Base-by-base conservation (phyloP, 768 basidiomycete species). In the Leccinum barrowsii region DNA sequence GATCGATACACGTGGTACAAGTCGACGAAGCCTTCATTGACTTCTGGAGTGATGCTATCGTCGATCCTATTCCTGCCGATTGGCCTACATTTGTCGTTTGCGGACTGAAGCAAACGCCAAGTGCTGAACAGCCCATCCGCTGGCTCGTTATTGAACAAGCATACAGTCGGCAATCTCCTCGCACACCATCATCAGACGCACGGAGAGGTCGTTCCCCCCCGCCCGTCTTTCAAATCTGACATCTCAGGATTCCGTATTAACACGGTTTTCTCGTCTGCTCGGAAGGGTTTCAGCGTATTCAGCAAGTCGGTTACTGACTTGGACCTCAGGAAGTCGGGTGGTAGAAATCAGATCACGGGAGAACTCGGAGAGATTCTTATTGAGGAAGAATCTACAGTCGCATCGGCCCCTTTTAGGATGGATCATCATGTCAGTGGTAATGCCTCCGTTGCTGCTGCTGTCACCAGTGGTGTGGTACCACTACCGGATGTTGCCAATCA, bases 21-120 rank as follows among this genome's bases (percentile, higher is more conserved):
- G 66, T 92, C 11, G 90, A 92, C 65, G 90, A 92, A 65, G 88
- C 89, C 1, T 92, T 92, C 69, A 73, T 91, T 55, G 90, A 92
- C 70, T 90, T 90, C 67, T 92, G 89, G 89, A 81, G 78, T 52
- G 90, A 92, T 65, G 81, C 88, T 2, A 67, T 91, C 32, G 74
- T 85, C 15, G 90, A 92, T 65, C 83, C 87, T 17, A 80, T 90
- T 57, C 76, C 86, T 0, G 70, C 77, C 1, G 70, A 74, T 46
- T 90, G 86, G 89, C 89, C 89, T 12, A 73, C 78, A 5, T 89
- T 91, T 62, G 80, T 87, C 42, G 68, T 92, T 13, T 88, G 86
- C 70, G 85, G 85, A 68, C 79, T 92, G 53, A 87, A 84, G 67
- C 61, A 76, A 10, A 28, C 64, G 5, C 46, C 61, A 2, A 56